Evolutionary conservation across 345 rosid genomes (phyloP), one percentile per base, ranked within the genome.

Genomic region (Isatis tinctoria): DNA sequence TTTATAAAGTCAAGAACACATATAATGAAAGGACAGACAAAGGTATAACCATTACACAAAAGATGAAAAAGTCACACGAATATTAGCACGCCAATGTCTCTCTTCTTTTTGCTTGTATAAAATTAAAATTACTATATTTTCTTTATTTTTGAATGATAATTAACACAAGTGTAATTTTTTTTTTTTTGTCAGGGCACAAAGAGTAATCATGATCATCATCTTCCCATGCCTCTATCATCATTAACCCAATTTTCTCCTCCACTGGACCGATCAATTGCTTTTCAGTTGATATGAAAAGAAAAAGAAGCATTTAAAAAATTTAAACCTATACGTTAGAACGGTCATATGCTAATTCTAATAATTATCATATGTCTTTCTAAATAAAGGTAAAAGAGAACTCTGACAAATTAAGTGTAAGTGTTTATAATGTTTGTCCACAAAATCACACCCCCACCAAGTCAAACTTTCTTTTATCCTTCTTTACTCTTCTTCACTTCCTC

Each of bases 191-290:
- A 58, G 43, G 61, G 39, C n/a, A 51, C 70, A 67, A 30, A n/a
- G 26, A 41, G 65, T 76, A 76, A 76, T 76, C 27, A 76, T 76
- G 71, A 76, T 69, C 53, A 54, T 44, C 75, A 69, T 69, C 75
- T 70, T 70, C 75, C 43, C 79, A 62, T 76, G 79, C 75, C 18
- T 76, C 70, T 64, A 45, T 76, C 79, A 76, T 76, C 79, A 76
- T 70, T 76, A 24, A 68, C 18, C 40, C 49, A 69, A 69, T 68
- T 75, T 68, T 49, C 69, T 75, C 47, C 0, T 47, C 74, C 78
- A 67, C 73, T 67, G 37, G 13, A 69, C 70, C 16, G 41, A 41
- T 60, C 64, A 60, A 8, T 67, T 49, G 69, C 69, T 59, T 74
- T 74, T 28, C 43, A 48, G 60, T 65, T 65, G 36, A 24, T 64